Evolutionary conservation across 768 basidiomycete genomes (phyloP), one percentile per base, ranked within the genome.

Genomic region (Trametes elegans): DNA sequence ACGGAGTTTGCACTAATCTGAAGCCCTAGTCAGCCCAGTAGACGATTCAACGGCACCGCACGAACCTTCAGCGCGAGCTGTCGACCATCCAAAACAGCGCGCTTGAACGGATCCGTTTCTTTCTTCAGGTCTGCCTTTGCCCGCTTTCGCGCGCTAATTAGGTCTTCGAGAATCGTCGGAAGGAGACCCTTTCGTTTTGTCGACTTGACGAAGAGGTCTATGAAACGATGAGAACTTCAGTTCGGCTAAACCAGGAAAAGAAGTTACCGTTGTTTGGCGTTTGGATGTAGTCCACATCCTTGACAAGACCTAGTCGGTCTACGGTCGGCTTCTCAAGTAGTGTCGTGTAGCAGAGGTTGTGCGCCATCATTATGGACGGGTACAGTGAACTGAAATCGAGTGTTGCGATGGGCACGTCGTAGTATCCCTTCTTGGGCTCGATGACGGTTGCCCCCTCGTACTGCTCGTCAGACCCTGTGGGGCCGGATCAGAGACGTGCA

Each of bases 291-390:
- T 99, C 96, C 7, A 85, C 78, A 59, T 90, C 93, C 67, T 89
- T 92, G 29, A 83, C 81, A 18, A 98, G 77, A 7, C 77, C 73
- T 13, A 98, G 74, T 18, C 89, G 80, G 18, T 93, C 88, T 11
- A 96, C 87, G 0, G 87, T 88, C 5, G 54, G 39, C 67, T 84
- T 88, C 58, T 97, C 91, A 32, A 98, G 70, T n/a, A 98, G 77
- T 0, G 97, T 98, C 0, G 97, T 98, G 67, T 98, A 99, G 70
- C 97, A 99, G 0, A 99, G 75, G 67, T 99, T 99, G 71, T 99
- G 97, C 2, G 96, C 97, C 95, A 98, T 98, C 97, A 99, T 99
- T 73, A 99, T 98, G 0, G 97, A 98, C 3, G 97, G 97, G 71
- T 99, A 99, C 57, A 99, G 79, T 2, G 95, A 98, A 55, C 93